Conservation (phyloP, 2,329 filamentous ascomycete species). For the Aspergillus cejpii region DNA sequence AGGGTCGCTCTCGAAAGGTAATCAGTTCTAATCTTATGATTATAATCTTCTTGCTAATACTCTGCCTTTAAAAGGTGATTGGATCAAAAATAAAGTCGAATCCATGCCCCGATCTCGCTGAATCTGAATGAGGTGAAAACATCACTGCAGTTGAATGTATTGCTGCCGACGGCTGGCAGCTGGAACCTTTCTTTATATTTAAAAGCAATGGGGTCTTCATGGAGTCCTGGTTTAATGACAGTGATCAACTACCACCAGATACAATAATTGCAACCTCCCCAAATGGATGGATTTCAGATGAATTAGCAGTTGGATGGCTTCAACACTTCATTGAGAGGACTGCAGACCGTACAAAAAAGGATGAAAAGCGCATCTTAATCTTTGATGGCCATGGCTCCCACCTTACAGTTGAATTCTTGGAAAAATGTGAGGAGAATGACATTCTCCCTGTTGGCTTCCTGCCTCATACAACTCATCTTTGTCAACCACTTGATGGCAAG, state of each 20-base stretch:
- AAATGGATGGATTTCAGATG: background rate
- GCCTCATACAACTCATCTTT: too few species aligned
- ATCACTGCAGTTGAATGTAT: background rate
- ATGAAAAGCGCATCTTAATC: slow-evolving; percentile 1
- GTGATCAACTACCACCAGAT: background rate
- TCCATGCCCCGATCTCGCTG: background rate
- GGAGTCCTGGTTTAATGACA: too few species aligned
- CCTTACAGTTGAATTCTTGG: too few species aligned
- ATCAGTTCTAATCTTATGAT: too few species aligned
- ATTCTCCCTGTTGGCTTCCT: too few species aligned
- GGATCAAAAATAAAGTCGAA: too few species aligned
- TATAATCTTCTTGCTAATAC: too few species aligned
- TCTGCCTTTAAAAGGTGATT: too few species aligned
- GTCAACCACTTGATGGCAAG: too few species aligned
- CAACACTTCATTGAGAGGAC: background rate
- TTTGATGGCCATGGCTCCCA: too few species aligned
- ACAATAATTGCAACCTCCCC: background rate
- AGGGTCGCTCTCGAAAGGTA: background rate
- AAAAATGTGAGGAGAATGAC: too few species aligned
- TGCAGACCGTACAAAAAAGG: background rate
- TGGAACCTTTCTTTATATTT: background rate
- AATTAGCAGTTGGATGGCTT: background rate
- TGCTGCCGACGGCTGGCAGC: background rate
- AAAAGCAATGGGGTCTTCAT: background rate
- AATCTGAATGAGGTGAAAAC: background rate